Evolutionary conservation across 768 basidiomycete species (phyloP).

Genomic region (Phanerochaete sordida): DNA sequence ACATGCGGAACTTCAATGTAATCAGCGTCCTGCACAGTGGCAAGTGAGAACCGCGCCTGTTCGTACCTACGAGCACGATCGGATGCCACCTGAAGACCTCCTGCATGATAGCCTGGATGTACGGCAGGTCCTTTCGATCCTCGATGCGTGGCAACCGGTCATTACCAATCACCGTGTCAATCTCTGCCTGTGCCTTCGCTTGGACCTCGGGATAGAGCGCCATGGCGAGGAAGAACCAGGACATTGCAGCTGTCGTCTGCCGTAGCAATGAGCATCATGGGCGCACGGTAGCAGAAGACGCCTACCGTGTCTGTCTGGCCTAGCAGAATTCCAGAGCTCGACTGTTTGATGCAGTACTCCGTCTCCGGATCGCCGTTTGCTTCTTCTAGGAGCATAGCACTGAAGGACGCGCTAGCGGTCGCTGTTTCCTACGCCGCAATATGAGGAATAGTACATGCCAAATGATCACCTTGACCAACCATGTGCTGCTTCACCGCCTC

Average conservation of each 20-base stretch:
- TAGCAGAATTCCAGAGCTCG: background rate
- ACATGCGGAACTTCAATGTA: constrained; percentile 2
- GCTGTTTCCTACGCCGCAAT: background rate
- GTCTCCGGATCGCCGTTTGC: background rate
- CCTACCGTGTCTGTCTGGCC: background rate
- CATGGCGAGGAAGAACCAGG: constrained; percentile 24
- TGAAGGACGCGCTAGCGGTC: background rate
- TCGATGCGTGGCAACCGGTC: constrained; percentile 21
- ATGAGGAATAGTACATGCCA: no score
- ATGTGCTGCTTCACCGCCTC: background rate
- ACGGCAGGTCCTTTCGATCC: constrained; percentile 22
- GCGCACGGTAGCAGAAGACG: background rate
- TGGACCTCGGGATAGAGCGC: constrained; percentile 24
- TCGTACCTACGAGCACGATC: background rate
- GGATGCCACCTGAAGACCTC: constrained; percentile 31
- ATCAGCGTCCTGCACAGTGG: background rate
- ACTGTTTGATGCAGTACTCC: background rate
- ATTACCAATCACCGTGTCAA: constrained; percentile 22
- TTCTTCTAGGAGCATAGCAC: background rate
- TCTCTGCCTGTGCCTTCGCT: constrained; percentile 24
- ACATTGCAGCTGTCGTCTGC: background rate
- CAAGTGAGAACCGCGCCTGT: background rate
- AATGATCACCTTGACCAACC: no score
- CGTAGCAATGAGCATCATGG: background rate
- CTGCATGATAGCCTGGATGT: constrained; percentile 26